Base-by-base conservation (phyloP, 805 yeast species). In the Hermanozyma aechmeae region DNA sequence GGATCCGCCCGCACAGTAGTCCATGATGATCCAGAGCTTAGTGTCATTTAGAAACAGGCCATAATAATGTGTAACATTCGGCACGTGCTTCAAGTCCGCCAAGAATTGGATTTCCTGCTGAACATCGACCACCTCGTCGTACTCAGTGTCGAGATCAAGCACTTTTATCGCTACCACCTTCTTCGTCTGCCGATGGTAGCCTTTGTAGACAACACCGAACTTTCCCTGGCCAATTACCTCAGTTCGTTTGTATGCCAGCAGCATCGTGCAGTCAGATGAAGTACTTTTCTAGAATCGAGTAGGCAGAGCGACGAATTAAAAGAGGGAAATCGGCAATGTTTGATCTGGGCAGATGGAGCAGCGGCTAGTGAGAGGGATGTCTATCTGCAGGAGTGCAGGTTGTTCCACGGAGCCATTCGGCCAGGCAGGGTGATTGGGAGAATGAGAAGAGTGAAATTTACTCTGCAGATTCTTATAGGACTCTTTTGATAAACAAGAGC, bases 1-100 rank as follows among this genome's bases (percentile, higher is more conserved):
- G 1, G 95, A 81, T 0, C 99, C 99, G 11, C 98, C 99, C 1
- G 95, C 92, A 55, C 97, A 89, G 47, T 82, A 75, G 48, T 92
- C 99, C 96, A 92, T 92, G 34, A 92, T 76, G 51, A 92, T 87
- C 97, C 98, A 92, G 21, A 92, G 64, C 45, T 82, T 79, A n/a
- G 95, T 80, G 27, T 89, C 96, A 37, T 77, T 74, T 16, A 93
- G 56, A 40, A 80, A 79, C 1, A 94, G 80, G 1, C 96, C 96
- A 48, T 81, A 83, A 55, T 92, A 92, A 38, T 80, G 87, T 3
- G 95, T 86, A 30, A 92, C 84, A 45, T 92, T 92, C n/a, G 93
- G 92, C 12, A 81, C 82, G 31, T 74, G 76, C 43, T 83, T 81
- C 38, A 92, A 61, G 39, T 82, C 85, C 1, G 94, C 65, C 32